phyloP scores from a whole-genome alignment of 2,329 filamentous ascomycete genomes.

The Aspergillus fumigatus region DNA sequence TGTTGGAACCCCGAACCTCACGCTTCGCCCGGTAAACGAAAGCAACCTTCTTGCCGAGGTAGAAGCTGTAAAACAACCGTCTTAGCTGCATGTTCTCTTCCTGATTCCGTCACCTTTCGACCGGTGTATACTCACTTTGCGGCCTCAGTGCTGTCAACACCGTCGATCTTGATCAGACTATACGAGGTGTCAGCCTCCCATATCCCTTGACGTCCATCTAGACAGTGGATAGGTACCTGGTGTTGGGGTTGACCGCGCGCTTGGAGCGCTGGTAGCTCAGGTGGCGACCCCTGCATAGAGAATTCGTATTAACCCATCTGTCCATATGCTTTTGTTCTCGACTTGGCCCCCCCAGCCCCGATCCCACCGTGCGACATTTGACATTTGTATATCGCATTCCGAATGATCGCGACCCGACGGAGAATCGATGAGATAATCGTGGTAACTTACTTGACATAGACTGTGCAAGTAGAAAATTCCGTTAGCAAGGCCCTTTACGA shows the following conservation, averaged over 20 bases:
- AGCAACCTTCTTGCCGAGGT: conserved; percentile 97
- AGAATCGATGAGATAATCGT: conserved; percentile 15
- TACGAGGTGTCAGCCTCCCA: conserved; percentile 24
- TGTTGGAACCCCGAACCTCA: conserved; percentile 96
- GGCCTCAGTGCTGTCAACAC: conserved; percentile 83
- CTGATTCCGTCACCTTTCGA: background rate
- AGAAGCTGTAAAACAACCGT: conserved; percentile 58
- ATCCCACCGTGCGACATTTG: conserved; percentile 4
- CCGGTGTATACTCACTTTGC: conserved; percentile 61
- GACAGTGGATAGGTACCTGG: conserved; percentile 44
- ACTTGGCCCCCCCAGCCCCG: conserved; percentile 9
- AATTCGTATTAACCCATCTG: conserved; percentile 33
- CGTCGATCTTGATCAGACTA: conserved; percentile 96
- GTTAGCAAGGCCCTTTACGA: conserved; percentile 25
- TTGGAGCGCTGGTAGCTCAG: conserved; percentile 96
- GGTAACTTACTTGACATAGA: conserved; percentile 82
- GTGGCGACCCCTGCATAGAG: conserved; percentile 77
- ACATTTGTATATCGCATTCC: conserved; percentile 5
- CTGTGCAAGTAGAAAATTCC: conserved; percentile 43
- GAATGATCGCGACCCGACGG: conserved; percentile 17
- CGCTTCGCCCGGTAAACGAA: conserved; percentile 96
- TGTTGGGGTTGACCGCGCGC: conserved; percentile 84
- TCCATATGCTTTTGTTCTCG: conserved; percentile 8
- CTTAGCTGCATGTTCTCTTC: conserved; percentile 17
- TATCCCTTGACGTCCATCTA: conserved; percentile 6